Conservation (phyloP, 441 rosid species). For the Isatis lusitanica region DNA sequence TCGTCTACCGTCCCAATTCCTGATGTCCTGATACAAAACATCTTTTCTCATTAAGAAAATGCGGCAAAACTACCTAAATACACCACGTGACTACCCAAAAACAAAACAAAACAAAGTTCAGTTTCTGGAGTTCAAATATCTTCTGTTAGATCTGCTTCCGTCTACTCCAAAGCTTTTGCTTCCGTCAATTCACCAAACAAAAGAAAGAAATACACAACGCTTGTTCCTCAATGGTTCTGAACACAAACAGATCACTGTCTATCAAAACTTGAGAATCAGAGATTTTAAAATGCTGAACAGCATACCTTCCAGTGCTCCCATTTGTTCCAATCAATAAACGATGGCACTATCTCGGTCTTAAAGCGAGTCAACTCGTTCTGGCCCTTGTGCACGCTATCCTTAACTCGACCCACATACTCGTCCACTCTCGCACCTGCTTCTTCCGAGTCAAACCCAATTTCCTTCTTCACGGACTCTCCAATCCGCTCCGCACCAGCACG, state of each 20-base stretch:
- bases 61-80: not conserved
- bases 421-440: constrained; percentile 45
- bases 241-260: not conserved
- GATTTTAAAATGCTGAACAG: not conserved
- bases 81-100: too few relatives aligned
- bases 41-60: constrained; percentile 25
- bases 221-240: not conserved
- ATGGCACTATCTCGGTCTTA: constrained; percentile 52
- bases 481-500: constrained; percentile 57
- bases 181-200: not conserved
- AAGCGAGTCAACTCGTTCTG: constrained; percentile 49
- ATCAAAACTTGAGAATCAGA: not conserved
- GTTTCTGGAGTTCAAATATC: not conserved
- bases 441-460: constrained; percentile 66
- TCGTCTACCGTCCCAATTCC: constrained; percentile 75
- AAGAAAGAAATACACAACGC: not conserved
- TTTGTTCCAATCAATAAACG: constrained; percentile 70
- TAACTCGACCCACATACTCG: constrained; percentile 46
- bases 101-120: not conserved
- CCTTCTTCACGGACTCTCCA: constrained; percentile 64
- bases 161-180: not conserved
- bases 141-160: not conserved
- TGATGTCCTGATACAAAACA: constrained; percentile 62
- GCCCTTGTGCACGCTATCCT: constrained; percentile 41
- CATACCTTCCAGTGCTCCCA: constrained; percentile 89